phyloP scores from a whole-genome alignment of 1,139 yeast genomes.

The Arxiozyma bovina region DNA sequence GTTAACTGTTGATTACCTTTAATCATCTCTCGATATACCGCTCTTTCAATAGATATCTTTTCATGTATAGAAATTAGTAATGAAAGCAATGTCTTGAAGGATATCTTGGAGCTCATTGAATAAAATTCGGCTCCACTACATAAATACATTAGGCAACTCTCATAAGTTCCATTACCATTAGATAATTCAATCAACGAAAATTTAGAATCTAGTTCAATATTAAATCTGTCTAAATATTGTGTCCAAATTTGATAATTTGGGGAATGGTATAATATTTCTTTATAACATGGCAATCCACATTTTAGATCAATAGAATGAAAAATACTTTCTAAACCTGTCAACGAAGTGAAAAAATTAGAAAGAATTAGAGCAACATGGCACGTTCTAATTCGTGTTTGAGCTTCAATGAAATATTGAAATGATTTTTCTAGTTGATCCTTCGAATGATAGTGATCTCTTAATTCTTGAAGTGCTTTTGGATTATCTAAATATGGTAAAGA shows the following conservation, averaged over 20 bases:
- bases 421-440: constrained; percentile 40
- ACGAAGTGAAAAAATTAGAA: constrained; percentile 59
- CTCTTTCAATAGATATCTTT: constrained; percentile 47
- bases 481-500: constrained; percentile 30
- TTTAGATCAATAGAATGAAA: constrained; percentile 50
- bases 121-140: constrained; percentile 37
- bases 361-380: constrained; percentile 70
- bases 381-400: constrained; percentile 81
- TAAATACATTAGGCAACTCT: constrained; percentile 42
- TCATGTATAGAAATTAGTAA: constrained; percentile 68
- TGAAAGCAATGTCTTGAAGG: constrained; percentile 52
- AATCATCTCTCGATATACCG: background rate
- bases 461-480: constrained; percentile 30
- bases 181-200: constrained; percentile 47
- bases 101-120: constrained; percentile 35
- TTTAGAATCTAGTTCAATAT: constrained; percentile 38
- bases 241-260: constrained; percentile 54
- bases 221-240: constrained; percentile 29
- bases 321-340: constrained; percentile 54
- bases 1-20: background rate
- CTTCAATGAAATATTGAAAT: constrained; percentile 66
- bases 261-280: constrained; percentile 65
- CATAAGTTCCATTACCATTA: constrained; percentile 47
- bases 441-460: constrained; percentile 28
- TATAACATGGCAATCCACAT: constrained; percentile 62